Base-by-base conservation (phyloP, 306 rosid genomes). In the Erythrophleum fordii region DNA sequence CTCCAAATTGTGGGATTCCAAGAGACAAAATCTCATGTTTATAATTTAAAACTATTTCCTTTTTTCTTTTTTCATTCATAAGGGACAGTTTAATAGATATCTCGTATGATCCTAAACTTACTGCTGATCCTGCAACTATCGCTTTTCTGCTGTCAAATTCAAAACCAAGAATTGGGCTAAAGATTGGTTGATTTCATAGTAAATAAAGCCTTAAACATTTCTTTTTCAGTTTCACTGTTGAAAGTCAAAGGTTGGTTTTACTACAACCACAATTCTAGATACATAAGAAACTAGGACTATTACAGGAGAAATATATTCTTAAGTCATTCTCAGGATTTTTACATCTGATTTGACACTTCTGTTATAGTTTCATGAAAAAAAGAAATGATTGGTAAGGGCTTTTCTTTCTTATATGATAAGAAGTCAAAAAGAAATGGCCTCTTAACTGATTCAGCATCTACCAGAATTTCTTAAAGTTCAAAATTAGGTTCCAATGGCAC, bases 391-490 rank as follows among this genome's bases (percentile, higher is more conserved):
- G 42, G 16, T 13, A 34, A 13, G 18, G 44, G 65, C 18, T 58
- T 58, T 11, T 59, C 66, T 13, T 5, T 59, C 66, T 26, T 16
- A 12, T 59, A 5, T 59, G 5, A 26, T 5, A 4, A 2, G 34
- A 42, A 68, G 73, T 68, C 53, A 68, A 22, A 18, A 52, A 42
- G 29, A 66, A 68, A 68, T 41, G 73, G 53, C 73, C 20, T 20
- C 53, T 22, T 12, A 11, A 11, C 53, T 68, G 28, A 42, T 68
- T 68, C 20, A 68, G 35, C 2, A 42, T 22, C 53, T 23, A 16
- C 73, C 73, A 42, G 34, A 22, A 41, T 68, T 68, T 68, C 51
- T n/a, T 1, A 41, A 66, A 14, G 14, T 42, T 22, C 31, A 68
- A 41, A 68, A 68, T 68, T 68, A 68, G 73, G 73, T 22, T 41